Evolutionary conservation across 2,329 filamentous ascomycete genomes (phyloP).

Genomic region (Colletotrichum liriopes): DNA sequence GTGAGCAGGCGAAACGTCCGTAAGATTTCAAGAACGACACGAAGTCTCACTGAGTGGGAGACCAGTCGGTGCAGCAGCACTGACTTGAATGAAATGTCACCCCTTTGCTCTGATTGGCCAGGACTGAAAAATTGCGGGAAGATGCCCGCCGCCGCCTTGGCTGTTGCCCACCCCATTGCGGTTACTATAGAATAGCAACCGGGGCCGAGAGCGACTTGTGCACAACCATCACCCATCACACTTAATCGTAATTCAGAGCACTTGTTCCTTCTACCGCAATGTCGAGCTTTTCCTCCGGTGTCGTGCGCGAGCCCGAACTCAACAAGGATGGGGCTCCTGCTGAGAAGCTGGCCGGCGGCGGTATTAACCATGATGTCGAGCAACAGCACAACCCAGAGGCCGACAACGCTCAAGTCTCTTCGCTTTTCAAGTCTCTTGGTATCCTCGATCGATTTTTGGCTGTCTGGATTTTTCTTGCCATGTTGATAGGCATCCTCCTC

Average conservation of each 20-base stretch:
- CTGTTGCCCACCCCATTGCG: background rate
- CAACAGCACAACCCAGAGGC: conserved; percentile 11
- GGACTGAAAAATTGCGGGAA: background rate
- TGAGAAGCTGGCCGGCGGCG: background rate
- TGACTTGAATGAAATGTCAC: conserved; percentile 36
- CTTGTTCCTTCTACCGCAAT: background rate
- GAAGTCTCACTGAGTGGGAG: background rate
- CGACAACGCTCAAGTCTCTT: conserved; percentile 47
- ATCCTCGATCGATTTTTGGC: conserved; percentile 76
- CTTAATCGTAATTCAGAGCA: background rate
- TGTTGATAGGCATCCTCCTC: conserved; percentile 81
- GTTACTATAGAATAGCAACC: background rate
- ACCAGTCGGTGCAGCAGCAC: background rate
- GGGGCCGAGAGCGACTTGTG: background rate
- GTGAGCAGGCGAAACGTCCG: background rate
- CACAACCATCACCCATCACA: background rate
- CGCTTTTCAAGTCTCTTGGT: conserved; percentile 69
- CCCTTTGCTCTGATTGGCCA: conserved; percentile 34
- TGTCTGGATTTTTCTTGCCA: conserved; percentile 84
- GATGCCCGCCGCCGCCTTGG: background rate
- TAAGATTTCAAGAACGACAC: background rate
- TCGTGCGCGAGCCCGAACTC: no score
- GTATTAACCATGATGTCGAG: conserved; percentile 31
- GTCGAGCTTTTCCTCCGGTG: background rate
- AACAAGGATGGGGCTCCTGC: background rate